These are phyloP conservation scores for Serendipita vermifera DNA, from an alignment of 768 basidiomycete genomes.

Conservation along the genomic window DNA sequence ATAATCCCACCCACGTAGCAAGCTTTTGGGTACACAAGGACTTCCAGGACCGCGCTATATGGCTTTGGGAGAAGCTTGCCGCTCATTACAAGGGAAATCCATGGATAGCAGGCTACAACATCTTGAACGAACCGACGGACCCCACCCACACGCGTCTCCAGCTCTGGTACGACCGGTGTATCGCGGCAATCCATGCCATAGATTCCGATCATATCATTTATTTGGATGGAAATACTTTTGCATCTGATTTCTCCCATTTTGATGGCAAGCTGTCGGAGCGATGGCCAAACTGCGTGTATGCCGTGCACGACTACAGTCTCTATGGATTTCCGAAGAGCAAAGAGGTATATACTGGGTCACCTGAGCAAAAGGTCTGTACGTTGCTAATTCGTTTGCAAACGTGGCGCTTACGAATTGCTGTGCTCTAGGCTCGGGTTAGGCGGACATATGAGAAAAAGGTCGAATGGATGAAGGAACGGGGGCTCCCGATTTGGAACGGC, in stretches of 20 bases:
- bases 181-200: slow-evolving; percentile 54
- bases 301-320: slow-evolving; percentile 65
- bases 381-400: no score
- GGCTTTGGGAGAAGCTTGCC: slow-evolving; percentile 68
- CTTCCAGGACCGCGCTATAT: slow-evolving; percentile 64
- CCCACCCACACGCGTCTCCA: slow-evolving; percentile 50
- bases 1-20: slow-evolving; percentile 54
- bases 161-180: slow-evolving; percentile 52
- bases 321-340: slow-evolving; percentile 57
- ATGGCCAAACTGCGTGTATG: slow-evolving; percentile 62
- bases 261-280: slow-evolving; percentile 41
- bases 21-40: slow-evolving; percentile 76
- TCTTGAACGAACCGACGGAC: slow-evolving; percentile 74
- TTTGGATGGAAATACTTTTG: slow-evolving; percentile 77
- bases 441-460: slow-evolving; percentile 60
- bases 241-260: slow-evolving; percentile 62
- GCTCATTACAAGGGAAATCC: slow-evolving; percentile 61
- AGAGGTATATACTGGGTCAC: slow-evolving; percentile 40
- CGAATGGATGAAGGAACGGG: slow-evolving; percentile 58
- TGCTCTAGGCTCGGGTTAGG: slow-evolving; percentile 34
- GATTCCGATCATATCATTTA: slow-evolving; percentile 64
- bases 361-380: slow-evolving; percentile 44
- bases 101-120: slow-evolving; percentile 82
- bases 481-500: slow-evolving; percentile 63
- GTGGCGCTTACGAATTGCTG: no score